Evolutionary conservation across 441 rosid species (phyloP).

Genomic region (Geranium incanum): DNA sequence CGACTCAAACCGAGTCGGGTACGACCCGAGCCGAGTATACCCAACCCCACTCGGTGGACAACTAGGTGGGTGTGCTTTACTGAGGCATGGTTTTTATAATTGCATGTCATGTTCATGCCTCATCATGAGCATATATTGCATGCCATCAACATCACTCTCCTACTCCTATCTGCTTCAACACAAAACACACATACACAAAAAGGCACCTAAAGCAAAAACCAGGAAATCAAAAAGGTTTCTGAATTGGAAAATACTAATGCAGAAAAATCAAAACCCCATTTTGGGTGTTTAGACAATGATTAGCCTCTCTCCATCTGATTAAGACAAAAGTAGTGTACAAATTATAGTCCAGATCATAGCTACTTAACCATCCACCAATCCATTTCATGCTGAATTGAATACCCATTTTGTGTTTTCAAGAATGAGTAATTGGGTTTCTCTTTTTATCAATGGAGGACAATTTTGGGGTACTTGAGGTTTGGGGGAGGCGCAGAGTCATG

Average conservation of each 20-base stretch:
- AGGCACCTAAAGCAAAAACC: not conserved
- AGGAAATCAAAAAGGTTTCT: not conserved
- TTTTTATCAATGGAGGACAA: conserved; percentile 22
- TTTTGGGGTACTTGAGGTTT: conserved; percentile 29
- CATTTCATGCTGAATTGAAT: conserved; percentile 19
- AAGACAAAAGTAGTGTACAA: conserved; percentile 22
- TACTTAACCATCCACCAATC: conserved; percentile 16
- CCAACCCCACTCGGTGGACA: no score
- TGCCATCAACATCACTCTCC: conserved; percentile 8
- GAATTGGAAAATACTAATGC: not conserved
- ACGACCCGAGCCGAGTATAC: no score
- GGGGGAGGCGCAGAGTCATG: conserved; percentile 36
- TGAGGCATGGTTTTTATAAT: conserved; percentile 25
- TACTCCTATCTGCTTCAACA: not conserved
- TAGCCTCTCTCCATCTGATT: conserved; percentile 1
- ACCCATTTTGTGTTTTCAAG: conserved; percentile 12
- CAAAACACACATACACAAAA: not conserved
- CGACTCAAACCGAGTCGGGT: no score
- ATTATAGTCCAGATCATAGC: conserved; percentile 17
- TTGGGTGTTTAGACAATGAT: conserved; percentile 11
- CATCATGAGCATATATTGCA: conserved; percentile 5
- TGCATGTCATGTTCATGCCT: conserved; percentile 25
- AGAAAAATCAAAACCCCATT: conserved; percentile 21
- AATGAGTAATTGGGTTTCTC: conserved; percentile 15
- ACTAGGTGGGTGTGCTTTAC: conserved; percentile 35